Evolutionary conservation across 352 stramenopile species (phyloP).

Genomic region (Chrysophaeum taylorii): DNA sequence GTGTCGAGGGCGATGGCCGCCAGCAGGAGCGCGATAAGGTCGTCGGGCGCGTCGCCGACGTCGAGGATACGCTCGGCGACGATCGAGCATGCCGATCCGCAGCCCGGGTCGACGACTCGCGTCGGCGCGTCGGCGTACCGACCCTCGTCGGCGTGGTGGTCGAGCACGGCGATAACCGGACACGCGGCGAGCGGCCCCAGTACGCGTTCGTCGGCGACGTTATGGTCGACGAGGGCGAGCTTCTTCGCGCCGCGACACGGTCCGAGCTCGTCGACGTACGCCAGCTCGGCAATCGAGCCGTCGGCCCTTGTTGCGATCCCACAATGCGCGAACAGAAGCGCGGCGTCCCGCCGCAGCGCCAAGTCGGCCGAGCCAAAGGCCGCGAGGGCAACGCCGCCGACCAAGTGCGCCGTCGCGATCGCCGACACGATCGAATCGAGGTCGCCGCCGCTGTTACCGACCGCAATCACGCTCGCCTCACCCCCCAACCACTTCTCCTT

Average conservation of each 20-base stretch:
- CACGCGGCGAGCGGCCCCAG: background rate
- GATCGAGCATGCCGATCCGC: background rate
- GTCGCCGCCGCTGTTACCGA: background rate
- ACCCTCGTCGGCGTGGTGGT: conserved; percentile 11
- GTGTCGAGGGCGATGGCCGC: background rate
- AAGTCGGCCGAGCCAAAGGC: background rate
- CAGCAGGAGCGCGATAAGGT: background rate
- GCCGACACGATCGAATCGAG: background rate
- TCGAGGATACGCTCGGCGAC: conserved; percentile 6
- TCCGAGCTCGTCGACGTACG: background rate
- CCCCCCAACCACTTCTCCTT: background rate
- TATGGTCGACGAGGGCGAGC: background rate
- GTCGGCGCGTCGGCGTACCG: background rate
- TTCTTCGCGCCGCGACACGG: background rate
- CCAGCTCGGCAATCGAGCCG: no score
- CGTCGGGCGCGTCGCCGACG: background rate
- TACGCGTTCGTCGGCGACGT: background rate
- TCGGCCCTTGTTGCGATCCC: background rate
- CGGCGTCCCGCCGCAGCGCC: background rate
- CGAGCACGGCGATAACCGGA: background rate
- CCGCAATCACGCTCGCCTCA: background rate
- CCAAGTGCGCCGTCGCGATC: background rate
- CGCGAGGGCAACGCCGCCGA: background rate
- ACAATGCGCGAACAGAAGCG: background rate
- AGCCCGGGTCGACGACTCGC: background rate